Evolutionary conservation across 176 grass and related monocot species (phyloP), one percentile per base, ranked within the genome.

Genomic region (Oryza rufipogon): DNA sequence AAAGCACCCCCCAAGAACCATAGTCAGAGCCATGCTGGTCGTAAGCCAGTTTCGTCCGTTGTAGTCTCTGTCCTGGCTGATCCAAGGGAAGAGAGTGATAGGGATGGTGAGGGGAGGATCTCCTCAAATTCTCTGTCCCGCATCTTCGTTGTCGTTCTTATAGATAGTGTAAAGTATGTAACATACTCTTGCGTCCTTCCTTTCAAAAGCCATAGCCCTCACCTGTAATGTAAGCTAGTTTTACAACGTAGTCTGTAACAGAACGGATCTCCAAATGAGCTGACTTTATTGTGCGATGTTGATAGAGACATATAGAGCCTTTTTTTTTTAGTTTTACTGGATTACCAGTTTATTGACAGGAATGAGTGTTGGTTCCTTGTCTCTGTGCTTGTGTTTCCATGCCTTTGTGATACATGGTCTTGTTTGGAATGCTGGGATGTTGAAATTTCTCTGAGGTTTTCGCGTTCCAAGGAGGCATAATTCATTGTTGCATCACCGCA

Each of bases 91-190:
- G 86, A 68, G 12, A 77, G 80, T 0, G 41, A 86, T 9, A 88
- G 79, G 32, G 77, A 81, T 0, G 68, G 69, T 1, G 88, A 88
- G n/a, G 96, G 94, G 65, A 92, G 89, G 71, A 88, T 96, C 78
- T 89, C 96, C 4, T 86, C 93, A 0, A 99, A 94, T 23, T 92
- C 91, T 0, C 45, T 99, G 16, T 94, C 96, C 16, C 85, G 93
- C 13, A 91, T 99, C 71, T 96, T 99, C 11, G 91, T 99, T 8
- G 96, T 99, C 0, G 93, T 99, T 23, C 93, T 99, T 69, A 70
- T 99, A 23, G 96, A 99, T 70, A 93, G 96, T 81, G 91, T 96
- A 41, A 99, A 99, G 71, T 99, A 99, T 91, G 91, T 96, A 16
- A 99, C 96, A 25, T 99, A 96, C 84, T 99, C 96, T 10, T 99